A percentile compares a stretch with the other conserved stretches of the same genome.
Conservation (phyloP, 495 filamentous ascomycete genomes). For the Platismatia glauca region DNA sequence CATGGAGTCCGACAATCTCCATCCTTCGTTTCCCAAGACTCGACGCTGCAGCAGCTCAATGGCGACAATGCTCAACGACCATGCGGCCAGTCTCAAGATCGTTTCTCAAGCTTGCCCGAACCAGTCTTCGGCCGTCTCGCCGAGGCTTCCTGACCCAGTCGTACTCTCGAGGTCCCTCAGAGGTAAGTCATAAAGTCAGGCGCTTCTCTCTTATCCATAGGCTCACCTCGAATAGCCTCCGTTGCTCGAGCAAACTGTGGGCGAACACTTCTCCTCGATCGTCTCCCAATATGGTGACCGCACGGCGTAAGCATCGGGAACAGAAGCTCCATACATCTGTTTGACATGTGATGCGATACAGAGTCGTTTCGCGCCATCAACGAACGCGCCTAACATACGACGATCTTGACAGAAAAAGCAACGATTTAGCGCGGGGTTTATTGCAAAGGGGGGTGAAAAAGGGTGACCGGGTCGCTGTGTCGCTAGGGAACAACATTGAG, state of each 20-base stretch:
- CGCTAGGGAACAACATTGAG: conserved; percentile 76
- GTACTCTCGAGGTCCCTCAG: conserved; percentile 36
- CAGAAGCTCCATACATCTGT: not conserved
- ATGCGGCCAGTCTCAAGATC: conserved; percentile 4
- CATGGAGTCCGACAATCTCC: not conserved
- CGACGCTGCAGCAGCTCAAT: not conserved
- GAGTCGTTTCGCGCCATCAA: conserved; percentile 59
- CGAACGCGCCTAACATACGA: conserved; percentile 60
- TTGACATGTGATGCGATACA: conserved; percentile 25
- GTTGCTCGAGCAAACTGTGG: conserved; percentile 65
- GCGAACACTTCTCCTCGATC: conserved; percentile 68
- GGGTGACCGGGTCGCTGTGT: conserved; percentile 79
- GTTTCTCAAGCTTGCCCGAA: not conserved
- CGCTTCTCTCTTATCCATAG: not conserved
- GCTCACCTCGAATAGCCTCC: conserved; percentile 38
- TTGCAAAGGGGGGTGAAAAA: conserved; percentile 66
- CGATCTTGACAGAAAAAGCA: conserved; percentile 64
- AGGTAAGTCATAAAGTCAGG: conserved; percentile 35
- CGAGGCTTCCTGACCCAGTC: conserved; percentile 40
- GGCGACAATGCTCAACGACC: not conserved
- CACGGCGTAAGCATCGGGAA: conserved; percentile 49
- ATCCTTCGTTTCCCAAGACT: not conserved
- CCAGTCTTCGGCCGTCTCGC: not conserved
- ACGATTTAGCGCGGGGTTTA: conserved; percentile 65
- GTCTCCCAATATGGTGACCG: conserved; percentile 65